Evolutionary conservation across 148 eudicot genomes (phyloP).

Genomic region (Silene latifolia): DNA sequence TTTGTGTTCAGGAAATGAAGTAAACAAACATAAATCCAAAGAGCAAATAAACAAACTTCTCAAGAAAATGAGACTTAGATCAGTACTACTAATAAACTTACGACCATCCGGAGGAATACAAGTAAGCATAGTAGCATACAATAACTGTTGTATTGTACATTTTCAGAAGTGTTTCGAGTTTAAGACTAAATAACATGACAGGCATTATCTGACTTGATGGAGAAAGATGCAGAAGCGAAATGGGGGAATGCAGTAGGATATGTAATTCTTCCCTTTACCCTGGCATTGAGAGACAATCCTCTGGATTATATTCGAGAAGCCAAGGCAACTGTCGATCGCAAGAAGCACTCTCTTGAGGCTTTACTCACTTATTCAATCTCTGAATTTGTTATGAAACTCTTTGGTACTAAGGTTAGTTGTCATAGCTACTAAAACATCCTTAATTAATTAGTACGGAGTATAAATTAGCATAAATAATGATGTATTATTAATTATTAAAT

Average conservation of each 20-base stretch:
- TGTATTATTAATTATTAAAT: no score
- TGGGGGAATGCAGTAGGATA: constrained; percentile 59
- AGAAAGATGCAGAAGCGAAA: constrained; percentile 42
- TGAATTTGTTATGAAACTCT: constrained; percentile 32
- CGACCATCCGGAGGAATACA: constrained; percentile 54
- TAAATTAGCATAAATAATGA: no score
- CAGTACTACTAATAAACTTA: constrained; percentile 43
- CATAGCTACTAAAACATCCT: no score
- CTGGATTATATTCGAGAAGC: constrained; percentile 54
- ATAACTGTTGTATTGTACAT: no score
- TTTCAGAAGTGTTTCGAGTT: not conserved
- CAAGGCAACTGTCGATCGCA: constrained; percentile 46
- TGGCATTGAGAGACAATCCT: constrained; percentile 41
- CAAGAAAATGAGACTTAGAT: constrained; percentile 36
- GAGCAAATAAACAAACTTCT: constrained; percentile 32
- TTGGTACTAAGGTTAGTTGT: constrained; percentile 45
- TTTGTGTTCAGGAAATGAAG: constrained; percentile 19
- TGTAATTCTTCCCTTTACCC: constrained; percentile 43
- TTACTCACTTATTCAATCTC: constrained; percentile 33
- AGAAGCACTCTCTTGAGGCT: constrained; percentile 52
- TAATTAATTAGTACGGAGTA: no score
- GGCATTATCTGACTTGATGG: constrained; percentile 58
- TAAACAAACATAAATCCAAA: not conserved
- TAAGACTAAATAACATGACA: constrained; percentile 5
- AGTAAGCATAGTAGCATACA: no score